A percentile compares a stretch with the other conserved stretches of the same genome.
phyloP scores from a whole-genome alignment of 768 basidiomycete genomes.

The Lentinula boryana region DNA sequence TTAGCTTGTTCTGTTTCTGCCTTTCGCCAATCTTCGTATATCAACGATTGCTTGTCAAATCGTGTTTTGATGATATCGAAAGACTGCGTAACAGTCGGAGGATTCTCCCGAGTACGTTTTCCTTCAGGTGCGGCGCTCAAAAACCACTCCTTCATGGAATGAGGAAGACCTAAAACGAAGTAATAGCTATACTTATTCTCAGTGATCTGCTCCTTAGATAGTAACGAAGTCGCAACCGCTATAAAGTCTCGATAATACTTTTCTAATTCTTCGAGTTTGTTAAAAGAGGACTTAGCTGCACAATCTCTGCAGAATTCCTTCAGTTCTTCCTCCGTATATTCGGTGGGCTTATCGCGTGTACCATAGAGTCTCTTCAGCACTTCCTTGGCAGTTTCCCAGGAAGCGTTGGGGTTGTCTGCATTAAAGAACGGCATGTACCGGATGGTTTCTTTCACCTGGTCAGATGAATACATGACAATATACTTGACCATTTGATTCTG shows the following conservation, averaged over 20 bases:
- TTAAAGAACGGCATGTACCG: not conserved
- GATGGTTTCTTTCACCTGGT: not conserved
- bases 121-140: not conserved
- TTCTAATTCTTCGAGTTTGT: conserved; percentile 1
- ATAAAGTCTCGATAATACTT: conserved; percentile 6
- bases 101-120: conserved; percentile 4
- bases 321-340: conserved; percentile 2
- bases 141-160: conserved; percentile 8
- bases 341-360: not conserved
- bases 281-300: conserved; percentile 6
- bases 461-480: conserved; percentile 1
- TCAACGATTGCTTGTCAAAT: conserved; percentile 9
- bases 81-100: conserved; percentile 1
- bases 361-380: not conserved
- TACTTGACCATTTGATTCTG: not conserved
- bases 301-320: not conserved
- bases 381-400: not conserved
- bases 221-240: conserved; percentile 5
- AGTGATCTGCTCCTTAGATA: conserved; percentile 6
- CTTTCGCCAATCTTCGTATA: conserved; percentile 4
- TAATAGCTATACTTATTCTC: not conserved
- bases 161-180: conserved; percentile 11
- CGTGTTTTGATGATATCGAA: not conserved
- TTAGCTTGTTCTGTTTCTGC: not conserved
- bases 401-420: not conserved